Base-by-base conservation (phyloP, 2,329 filamentous ascomycete genomes). In the Talaromyces islandicus region DNA sequence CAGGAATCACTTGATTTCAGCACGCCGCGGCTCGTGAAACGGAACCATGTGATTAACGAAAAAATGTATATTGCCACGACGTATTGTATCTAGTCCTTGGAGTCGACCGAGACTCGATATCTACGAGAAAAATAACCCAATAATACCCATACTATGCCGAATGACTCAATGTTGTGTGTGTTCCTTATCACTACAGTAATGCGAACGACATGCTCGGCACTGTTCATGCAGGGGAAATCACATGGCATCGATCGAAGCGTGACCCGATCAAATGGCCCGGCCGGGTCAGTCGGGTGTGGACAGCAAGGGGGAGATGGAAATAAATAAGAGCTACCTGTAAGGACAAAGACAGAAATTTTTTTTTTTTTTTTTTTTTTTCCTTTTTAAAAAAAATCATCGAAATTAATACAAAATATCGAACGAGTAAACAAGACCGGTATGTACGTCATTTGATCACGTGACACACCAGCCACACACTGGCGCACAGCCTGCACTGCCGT, bases 361-460 rank as follows among this genome's bases (percentile, higher is more conserved):
- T n/a, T n/a, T n/a, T n/a, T n/a, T n/a, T n/a, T n/a, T n/a, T n/a
- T n/a, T n/a, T n/a, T n/a, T n/a, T n/a, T n/a, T n/a, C n/a, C n/a
- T n/a, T n/a, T n/a, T n/a, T 10, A 24, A 53, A 52, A 41, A 53
- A 32, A 46, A 32, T 32, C 10, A 24, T 17, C 14, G 12, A 3
- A 24, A 38, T 51, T 27, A 19, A 24, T 25, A 38, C 24, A 30
- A 30, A 35, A 35, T 35, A 35, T 35, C 5, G 30, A 32, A 32
- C 5, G 9, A 35, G 12, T 14, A 35, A 35, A 35, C 32, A 35
- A 35, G 32, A 35, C 12, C 4, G 14, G 12, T 35, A 38, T 5
- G 12, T 32, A 60, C 58, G 58, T 60, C 58, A 60, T 56, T 0
- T 2, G 19, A 5, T 60, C 58, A 60, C 58, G 58, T 60, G 58